These are phyloP conservation scores for Magnaporthiopsis incrustans DNA, from an alignment of 2,329 filamentous ascomycete genomes.

Conservation along the genomic window DNA sequence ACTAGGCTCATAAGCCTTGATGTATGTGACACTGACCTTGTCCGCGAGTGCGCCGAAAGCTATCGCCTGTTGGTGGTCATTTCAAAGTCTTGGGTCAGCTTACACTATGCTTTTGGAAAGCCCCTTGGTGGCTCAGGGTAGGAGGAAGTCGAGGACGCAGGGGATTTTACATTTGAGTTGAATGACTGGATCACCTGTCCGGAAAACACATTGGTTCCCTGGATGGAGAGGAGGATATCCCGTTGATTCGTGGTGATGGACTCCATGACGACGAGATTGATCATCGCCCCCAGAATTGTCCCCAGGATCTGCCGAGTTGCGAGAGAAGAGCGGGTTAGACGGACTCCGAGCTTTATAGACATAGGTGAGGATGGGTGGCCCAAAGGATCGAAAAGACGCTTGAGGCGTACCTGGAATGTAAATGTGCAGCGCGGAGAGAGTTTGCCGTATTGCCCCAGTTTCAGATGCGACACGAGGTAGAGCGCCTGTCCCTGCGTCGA, in stretches of 20 bases:
- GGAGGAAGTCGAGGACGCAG: not conserved
- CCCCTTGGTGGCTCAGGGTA: not conserved
- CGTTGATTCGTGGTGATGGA: conserved; percentile 28
- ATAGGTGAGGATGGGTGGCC: not conserved
- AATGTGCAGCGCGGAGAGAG: conserved; percentile 34
- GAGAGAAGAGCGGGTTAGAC: not conserved
- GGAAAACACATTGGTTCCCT: conserved; percentile 32
- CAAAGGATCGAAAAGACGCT: conserved; percentile 9
- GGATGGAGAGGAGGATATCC: conserved; percentile 24
- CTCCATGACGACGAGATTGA: conserved; percentile 38
- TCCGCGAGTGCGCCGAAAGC: conserved; percentile 14
- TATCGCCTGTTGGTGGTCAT: conserved; percentile 19
- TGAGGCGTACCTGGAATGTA: conserved; percentile 28
- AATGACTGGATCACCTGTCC: conserved; percentile 28
- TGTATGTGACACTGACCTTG: not conserved
- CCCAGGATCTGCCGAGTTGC: conserved; percentile 18
- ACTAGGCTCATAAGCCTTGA: no score
- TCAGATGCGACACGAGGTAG: conserved; percentile 25
- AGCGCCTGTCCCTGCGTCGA: conserved; percentile 25
- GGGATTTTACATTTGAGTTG: conserved; percentile 19
- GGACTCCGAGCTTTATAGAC: not conserved
- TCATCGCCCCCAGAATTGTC: conserved; percentile 24
- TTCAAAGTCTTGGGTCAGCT: not conserved
- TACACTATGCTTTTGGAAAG: not conserved
- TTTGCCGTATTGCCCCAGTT: conserved; percentile 29